Percentiles rank a stretch among this genome's conserved stretches.
Evolutionary conservation across 2,329 filamentous ascomycete species (phyloP).

Genomic region (Colletotrichum zoysiae): DNA sequence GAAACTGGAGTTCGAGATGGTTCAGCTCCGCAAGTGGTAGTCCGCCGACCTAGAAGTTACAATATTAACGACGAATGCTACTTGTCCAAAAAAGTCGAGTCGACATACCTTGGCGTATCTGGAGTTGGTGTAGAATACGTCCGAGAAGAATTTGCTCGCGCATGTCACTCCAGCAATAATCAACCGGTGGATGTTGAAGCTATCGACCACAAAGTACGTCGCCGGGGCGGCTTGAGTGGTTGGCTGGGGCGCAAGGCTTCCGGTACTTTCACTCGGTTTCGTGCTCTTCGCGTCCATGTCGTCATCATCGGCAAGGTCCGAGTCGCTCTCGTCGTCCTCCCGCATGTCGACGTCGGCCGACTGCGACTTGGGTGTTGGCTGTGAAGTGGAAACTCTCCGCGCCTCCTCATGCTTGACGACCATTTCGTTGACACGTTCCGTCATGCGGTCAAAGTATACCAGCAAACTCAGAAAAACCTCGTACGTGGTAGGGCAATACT

Average conservation of each 20-base stretch:
- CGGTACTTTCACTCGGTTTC: conserved; percentile 46
- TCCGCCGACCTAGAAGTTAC: conserved; percentile 80
- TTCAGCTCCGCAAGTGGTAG: conserved; percentile 93
- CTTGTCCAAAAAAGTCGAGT: too few relatives aligned
- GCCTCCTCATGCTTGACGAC: conserved; percentile 76
- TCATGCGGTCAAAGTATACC: conserved; percentile 99
- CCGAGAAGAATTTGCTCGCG: conserved; percentile 98
- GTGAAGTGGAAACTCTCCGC: conserved; percentile 52
- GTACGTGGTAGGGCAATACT: conserved; percentile 98
- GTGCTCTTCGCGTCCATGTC: conserved; percentile 47
- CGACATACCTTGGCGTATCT: conserved; percentile 93
- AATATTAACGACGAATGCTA: background rate
- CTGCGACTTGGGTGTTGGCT: conserved; percentile 45
- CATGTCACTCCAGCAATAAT: conserved; percentile 98
- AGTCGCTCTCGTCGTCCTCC: conserved; percentile 61
- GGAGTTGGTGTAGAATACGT: conserved; percentile 99
- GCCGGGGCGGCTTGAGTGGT: conserved; percentile 50
- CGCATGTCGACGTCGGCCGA: conserved; percentile 52
- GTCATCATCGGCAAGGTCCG: conserved; percentile 62
- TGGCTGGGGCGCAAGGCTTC: conserved; percentile 19
- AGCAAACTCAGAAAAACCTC: conserved; percentile 96
- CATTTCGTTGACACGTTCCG: conserved; percentile 89
- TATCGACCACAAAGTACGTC: conserved; percentile 91
- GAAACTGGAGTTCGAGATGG: conserved; percentile 94
- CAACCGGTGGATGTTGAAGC: conserved; percentile 97